phyloP scores from a whole-genome alignment of 108 stramenopile species.

The Cyclostephanos invisitatus region DNA sequence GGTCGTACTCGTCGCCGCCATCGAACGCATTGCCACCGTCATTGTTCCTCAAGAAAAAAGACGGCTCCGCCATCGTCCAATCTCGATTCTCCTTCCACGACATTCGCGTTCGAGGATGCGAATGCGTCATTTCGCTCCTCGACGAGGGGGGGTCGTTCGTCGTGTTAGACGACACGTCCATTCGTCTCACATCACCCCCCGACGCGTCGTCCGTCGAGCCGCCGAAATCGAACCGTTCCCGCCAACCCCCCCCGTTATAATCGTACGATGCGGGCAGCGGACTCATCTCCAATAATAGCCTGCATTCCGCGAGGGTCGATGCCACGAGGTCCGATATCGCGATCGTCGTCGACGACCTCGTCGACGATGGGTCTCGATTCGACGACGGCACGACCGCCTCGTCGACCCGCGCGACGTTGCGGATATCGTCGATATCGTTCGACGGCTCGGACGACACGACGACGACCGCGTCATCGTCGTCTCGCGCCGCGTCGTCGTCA shows the following conservation, averaged over 20 bases:
- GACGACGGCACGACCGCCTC: neutral
- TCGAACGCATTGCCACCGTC: neutral
- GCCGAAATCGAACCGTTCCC: neutral
- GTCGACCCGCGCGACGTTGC: neutral
- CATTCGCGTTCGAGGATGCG: too few relatives aligned
- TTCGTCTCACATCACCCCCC: neutral
- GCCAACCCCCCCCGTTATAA: neutral
- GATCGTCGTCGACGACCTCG: neutral
- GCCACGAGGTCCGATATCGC: constrained; percentile 23
- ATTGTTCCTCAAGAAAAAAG: too few relatives aligned
- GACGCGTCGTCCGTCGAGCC: neutral
- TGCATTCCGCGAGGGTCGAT: constrained; percentile 44
- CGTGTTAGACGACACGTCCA: too few relatives aligned
- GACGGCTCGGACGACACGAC: too few relatives aligned
- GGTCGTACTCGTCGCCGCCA: neutral
- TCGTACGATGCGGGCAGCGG: constrained; percentile 33
- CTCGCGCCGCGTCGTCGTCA: too few relatives aligned
- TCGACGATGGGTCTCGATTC: neutral
- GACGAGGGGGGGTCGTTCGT: too few relatives aligned
- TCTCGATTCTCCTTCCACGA: too few relatives aligned
- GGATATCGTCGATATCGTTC: too few relatives aligned
- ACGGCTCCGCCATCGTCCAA: too few relatives aligned
- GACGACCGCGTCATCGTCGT: too few relatives aligned
- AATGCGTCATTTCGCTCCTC: too few relatives aligned
- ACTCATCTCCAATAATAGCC: constrained; percentile 35